Evolutionary conservation across 176 grass and related monocot genomes (phyloP), one percentile per base, ranked within the genome.

Genomic region (Bonia amplexicaulis): DNA sequence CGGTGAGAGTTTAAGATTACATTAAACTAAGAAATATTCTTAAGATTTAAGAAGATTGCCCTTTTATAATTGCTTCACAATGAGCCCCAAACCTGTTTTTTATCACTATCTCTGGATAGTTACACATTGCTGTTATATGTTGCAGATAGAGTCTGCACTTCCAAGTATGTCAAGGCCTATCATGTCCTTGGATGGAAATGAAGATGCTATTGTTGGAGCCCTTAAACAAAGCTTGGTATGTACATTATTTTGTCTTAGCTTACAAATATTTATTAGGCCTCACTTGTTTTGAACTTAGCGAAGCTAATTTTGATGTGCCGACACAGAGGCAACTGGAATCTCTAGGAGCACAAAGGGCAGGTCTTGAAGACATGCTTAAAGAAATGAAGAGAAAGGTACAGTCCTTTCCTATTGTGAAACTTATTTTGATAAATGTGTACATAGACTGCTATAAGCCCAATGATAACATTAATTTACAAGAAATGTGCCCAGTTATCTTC

Each of bases 321-420:
- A 74, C 53, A 82, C 90, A 99, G 97, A 96, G 93, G 85, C 93
- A 99, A 90, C 86, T 99, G 88, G 93, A 99, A 84, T 85, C 84
- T 92, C 80, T 99, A 85, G 92, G 97, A 54, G 91, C 94, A 80
- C 90, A 99, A 77, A 95, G 97, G 72, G 97, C 97, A 20, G 93
- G 97, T 77, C 97, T 99, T 72, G 97, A 99, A 91, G 97, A 99
- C 69, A 96, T 96, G 92, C 88, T 99, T 39, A 99, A 99, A 85
- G 97, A 99, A 82, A 99, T 99, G 97, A 99, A 99, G 86, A 94
- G 93, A 89, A 99, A 94, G 92, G 94, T 97, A 82, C 44, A 40
- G 2, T 39, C 23, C 72, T 48, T 86, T 31, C n/a, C 45, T 61
- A 44, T 20, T 26, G 33, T 20, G n/a, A 35, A 37, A 53, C 54